These are phyloP conservation scores for Amborella trichopoda DNA, from an alignment of 164 flowering plant species.

Conservation along the genomic window DNA sequence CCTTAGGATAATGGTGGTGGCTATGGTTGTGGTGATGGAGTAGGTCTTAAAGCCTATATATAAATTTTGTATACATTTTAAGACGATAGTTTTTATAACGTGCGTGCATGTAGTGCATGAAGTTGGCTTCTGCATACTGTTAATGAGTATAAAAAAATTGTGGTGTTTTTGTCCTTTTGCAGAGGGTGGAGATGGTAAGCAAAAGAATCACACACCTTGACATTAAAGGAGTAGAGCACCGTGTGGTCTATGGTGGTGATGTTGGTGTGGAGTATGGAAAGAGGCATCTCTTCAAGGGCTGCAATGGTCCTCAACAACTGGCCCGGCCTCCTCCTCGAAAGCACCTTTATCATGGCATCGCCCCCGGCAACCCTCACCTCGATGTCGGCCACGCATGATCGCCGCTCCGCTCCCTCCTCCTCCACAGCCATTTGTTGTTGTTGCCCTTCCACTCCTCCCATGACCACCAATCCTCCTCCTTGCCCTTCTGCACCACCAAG, in stretches of 20 bases:
- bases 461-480: constrained; percentile 24
- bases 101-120: too few species aligned
- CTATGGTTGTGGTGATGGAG: too few species aligned
- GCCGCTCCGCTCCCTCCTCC: constrained; percentile 76
- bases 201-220: too few species aligned
- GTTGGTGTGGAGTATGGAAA: constrained; percentile 80
- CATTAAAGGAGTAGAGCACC: constrained; percentile 88
- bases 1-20: too few species aligned
- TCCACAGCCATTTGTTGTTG: constrained; percentile 25
- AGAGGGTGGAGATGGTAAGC: background rate
- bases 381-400: constrained; percentile 75
- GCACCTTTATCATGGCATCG: constrained; percentile 83
- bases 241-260: constrained; percentile 96
- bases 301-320: constrained; percentile 78
- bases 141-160: background rate
- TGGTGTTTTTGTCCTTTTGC: background rate
- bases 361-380: constrained; percentile 79
- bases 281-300: constrained; percentile 76
- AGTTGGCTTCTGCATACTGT: too few species aligned
- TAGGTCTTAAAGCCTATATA: too few species aligned
- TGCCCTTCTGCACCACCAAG: constrained; percentile 27
- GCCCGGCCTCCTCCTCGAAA: constrained; percentile 75
- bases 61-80: too few species aligned
- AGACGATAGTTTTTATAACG: too few species aligned
- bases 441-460: constrained; percentile 14